Evolutionary conservation across 2,329 filamentous ascomycete genomes (phyloP).

Genomic region (Xylariomycetidae sp.): DNA sequence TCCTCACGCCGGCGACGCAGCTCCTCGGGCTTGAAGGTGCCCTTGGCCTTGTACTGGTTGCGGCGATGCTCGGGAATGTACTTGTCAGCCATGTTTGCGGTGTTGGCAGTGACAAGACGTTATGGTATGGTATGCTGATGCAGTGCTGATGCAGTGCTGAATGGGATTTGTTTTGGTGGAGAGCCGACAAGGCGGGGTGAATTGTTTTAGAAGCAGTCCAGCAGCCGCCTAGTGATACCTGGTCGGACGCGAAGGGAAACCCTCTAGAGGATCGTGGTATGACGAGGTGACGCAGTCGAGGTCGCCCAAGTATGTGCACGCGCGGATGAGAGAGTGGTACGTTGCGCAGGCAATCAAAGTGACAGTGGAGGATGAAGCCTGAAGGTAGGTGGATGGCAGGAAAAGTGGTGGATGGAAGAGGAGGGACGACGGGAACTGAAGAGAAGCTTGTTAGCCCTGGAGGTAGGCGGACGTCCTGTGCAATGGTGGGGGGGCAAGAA

Average conservation of each 20-base stretch:
- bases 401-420: constrained; percentile 7
- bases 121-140: constrained; percentile 7
- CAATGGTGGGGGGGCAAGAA: constrained; percentile 14
- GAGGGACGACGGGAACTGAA: constrained; percentile 9
- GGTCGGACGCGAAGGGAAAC: no score
- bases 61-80: constrained; percentile 99
- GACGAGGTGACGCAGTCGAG: no score
- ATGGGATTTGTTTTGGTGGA: constrained; percentile 13
- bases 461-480: no score
- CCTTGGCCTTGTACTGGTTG: constrained; percentile 99
- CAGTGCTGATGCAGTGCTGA: constrained; percentile 13
- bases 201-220: constrained; percentile 28
- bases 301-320: no score
- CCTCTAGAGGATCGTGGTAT: no score
- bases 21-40: constrained; percentile 98
- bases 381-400: no score
- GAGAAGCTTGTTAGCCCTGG: no score
- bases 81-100: constrained; percentile 82
- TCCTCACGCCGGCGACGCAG: constrained; percentile 96
- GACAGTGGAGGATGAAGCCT: no score
- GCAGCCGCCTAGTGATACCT: no score
- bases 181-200: constrained; percentile 24
- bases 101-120: constrained; percentile 2
- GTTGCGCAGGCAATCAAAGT: no score
- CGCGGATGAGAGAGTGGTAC: no score